phyloP scores from a whole-genome alignment of 305 asterid species.

The Solanum hybrid region DNA sequence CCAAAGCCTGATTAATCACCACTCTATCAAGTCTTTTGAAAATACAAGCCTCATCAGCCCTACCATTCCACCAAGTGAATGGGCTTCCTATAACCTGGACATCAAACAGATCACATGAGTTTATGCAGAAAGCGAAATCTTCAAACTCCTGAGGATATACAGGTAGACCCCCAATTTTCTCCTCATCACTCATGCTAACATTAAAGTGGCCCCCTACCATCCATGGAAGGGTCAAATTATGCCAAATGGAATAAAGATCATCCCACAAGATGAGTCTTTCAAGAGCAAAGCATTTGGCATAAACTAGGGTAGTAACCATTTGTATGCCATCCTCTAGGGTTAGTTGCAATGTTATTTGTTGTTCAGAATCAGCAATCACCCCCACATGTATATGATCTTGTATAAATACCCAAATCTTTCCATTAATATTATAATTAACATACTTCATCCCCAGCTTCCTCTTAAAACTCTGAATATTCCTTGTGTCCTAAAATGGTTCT shows the following conservation, averaged over 20 bases:
- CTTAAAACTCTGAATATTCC: not conserved
- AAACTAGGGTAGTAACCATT: not conserved
- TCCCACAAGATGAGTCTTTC: not conserved
- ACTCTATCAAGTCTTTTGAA: not conserved
- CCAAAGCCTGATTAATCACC: not conserved
- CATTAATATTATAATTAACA: not conserved
- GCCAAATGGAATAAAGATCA: not conserved
- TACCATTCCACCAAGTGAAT: not conserved
- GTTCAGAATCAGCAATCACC: not conserved
- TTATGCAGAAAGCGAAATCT: not conserved
- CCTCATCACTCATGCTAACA: not conserved
- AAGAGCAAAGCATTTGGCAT: not conserved
- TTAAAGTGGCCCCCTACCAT: not conserved
- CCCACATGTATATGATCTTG: not conserved
- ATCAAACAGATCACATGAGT: not conserved
- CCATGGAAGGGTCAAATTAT: not conserved
- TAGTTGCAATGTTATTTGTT: not conserved
- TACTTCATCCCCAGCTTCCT: not conserved
- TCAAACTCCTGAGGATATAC: not conserved
- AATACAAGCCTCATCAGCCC: not conserved
- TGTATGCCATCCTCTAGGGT: not conserved
- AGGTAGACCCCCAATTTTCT: not conserved
- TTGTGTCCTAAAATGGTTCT: not conserved
- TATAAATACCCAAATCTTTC: not conserved
- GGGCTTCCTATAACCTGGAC: not conserved